A percentile compares a stretch with the other conserved stretches of the same genome.
Evolutionary conservation across 352 stramenopile species (phyloP).

Genomic region (Phytophthora boehmeriae): DNA sequence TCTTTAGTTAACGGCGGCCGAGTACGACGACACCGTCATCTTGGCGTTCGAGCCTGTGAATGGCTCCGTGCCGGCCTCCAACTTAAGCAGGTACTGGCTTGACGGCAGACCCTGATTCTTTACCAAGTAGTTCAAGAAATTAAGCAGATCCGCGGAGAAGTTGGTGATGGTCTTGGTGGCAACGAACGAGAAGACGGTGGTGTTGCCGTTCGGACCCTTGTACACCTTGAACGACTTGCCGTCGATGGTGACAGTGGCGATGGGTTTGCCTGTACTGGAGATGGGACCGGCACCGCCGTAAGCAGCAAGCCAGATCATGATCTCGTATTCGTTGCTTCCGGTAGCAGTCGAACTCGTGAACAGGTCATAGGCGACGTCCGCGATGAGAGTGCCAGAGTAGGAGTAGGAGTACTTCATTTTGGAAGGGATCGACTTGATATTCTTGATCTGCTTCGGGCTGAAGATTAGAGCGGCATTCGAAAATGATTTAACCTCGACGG

Average conservation of each 20-base stretch:
- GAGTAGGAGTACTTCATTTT: constrained; percentile 37
- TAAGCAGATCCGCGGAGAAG: constrained; percentile 27
- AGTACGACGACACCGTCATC: constrained; percentile 30
- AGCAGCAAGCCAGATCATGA: constrained; percentile 44
- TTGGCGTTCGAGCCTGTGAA: constrained; percentile 32
- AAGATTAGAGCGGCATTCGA: constrained; percentile 46
- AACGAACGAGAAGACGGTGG: constrained; percentile 41
- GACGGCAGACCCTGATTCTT: constrained; percentile 28
- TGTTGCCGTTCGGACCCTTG: constrained; percentile 36
- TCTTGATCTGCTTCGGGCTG: constrained; percentile 27
- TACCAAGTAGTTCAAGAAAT: constrained; percentile 31
- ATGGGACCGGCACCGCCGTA: constrained; percentile 32
- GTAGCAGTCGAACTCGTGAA: constrained; percentile 32
- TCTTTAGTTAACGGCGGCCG: constrained; percentile 18
- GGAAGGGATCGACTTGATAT: constrained; percentile 35
- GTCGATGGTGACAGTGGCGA: constrained; percentile 27
- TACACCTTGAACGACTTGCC: constrained; percentile 31
- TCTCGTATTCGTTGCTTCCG: constrained; percentile 39
- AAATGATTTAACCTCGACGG: constrained; percentile 48
- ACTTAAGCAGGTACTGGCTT: constrained; percentile 33
- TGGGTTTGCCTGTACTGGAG: constrained; percentile 32
- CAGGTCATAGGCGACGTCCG: constrained; percentile 37
- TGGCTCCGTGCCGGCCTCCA: constrained; percentile 37
- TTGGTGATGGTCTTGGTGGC: constrained; percentile 26
- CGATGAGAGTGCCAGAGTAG: constrained; percentile 32